Conservation (phyloP, 2,329 filamentous ascomycete species). For the Torrubiella hemipterigena region DNA sequence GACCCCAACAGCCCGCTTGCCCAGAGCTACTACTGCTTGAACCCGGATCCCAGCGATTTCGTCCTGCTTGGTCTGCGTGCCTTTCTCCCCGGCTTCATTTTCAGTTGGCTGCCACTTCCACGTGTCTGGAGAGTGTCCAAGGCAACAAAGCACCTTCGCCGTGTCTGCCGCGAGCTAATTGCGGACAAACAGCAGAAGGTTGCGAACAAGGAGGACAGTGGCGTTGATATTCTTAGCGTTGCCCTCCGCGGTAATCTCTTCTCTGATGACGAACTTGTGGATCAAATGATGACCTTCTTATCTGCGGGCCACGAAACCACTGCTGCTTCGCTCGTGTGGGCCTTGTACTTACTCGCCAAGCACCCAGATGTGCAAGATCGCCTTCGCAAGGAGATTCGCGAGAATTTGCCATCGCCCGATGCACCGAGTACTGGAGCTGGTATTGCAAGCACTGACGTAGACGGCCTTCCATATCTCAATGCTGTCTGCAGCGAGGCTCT, state of each 20-base stretch:
- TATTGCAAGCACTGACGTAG: constrained; percentile 42
- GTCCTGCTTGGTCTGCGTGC: constrained; percentile 6
- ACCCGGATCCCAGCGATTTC: constrained; percentile 5
- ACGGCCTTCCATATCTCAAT: constrained; percentile 66
- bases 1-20: constrained; percentile 21
- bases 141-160: constrained; percentile 14
- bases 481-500: constrained; percentile 46
- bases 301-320: constrained; percentile 32
- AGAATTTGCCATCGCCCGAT: constrained; percentile 20
- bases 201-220: constrained; percentile 13
- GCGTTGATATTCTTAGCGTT: constrained; percentile 24
- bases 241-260: constrained; percentile 19
- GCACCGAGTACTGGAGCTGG: constrained; percentile 13
- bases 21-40: constrained; percentile 18
- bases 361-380: constrained; percentile 23
- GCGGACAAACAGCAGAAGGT: constrained; percentile 14
- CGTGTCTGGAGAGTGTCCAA: constrained; percentile 12
- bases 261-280: constrained; percentile 24
- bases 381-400: constrained; percentile 25
- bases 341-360: constrained; percentile 22
- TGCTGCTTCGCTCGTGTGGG: constrained; percentile 27
- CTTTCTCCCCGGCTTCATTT: constrained; percentile 6
- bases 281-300: constrained; percentile 28
- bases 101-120: constrained; percentile 6
- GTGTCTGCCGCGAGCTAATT: constrained; percentile 18